Evolutionary conservation across 2,329 filamentous ascomycete genomes (phyloP).

Genomic region (Neofusicoccum umdonicola): DNA sequence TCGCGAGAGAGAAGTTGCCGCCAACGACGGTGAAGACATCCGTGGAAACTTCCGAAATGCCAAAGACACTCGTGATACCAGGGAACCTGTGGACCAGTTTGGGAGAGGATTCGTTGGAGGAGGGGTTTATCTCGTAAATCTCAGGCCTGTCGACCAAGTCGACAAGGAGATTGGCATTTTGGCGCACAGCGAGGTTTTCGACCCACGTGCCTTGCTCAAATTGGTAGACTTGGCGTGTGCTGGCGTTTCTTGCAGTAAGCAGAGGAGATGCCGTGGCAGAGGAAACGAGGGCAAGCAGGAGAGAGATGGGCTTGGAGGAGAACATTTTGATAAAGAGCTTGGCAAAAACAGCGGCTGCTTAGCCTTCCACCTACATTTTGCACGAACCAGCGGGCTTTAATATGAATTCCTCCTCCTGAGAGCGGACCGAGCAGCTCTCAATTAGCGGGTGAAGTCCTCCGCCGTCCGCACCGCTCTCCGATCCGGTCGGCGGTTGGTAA

Average conservation of each 20-base stretch:
- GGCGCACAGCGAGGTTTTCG: constrained; percentile 39
- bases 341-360: not conserved
- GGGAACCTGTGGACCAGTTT: constrained; percentile 30
- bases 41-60: constrained; percentile 35
- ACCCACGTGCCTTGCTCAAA: constrained; percentile 29
- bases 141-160: constrained; percentile 31
- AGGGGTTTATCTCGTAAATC: constrained; percentile 35
- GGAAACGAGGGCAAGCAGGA: not conserved
- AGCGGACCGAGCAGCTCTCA: not conserved
- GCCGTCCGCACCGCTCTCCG: no score
- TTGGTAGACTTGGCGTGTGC: constrained; percentile 22
- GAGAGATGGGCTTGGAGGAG: not conserved
- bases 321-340: not conserved
- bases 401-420: not conserved
- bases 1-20: constrained; percentile 13
- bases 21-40: constrained; percentile 35
- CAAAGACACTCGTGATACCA: constrained; percentile 26
- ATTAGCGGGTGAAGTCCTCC: not conserved
- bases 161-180: constrained; percentile 40
- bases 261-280: not conserved
- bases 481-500: no score
- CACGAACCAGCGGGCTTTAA: not conserved
- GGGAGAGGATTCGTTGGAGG: constrained; percentile 17
- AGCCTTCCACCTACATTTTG: not conserved
- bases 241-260: not conserved